Base-by-base conservation (phyloP, 179 eudicot genomes). In the Silene noctiflora region DNA sequence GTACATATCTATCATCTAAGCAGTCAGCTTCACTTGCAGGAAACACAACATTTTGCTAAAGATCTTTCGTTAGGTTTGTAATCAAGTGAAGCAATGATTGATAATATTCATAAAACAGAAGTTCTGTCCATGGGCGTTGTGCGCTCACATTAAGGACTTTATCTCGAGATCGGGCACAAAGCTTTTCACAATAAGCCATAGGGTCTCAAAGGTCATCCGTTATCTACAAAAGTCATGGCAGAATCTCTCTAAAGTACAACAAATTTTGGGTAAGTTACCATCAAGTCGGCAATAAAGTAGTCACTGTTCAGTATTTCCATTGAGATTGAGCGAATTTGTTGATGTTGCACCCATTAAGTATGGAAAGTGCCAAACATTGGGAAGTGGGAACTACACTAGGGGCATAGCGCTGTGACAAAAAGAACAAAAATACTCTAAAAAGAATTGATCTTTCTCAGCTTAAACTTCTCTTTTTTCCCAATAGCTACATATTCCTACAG, bases 51-150 rank as follows among this genome's bases (percentile, higher is more conserved):
- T 42, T 69, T 11, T 10, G 72, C 25, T 3, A 17, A n/a, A 19
- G 46, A 7, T 42, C 12, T 42, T 42, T 42, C 46, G 2, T 42
- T 42, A 42, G 58, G 58, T 51, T 69, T n/a, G 31, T 27, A 44
- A 44, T 69, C 72, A 39, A 69, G n/a, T 69, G 58, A 22, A 69
- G 56, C 58, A 4, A 46, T 46, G 59, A 22, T 48, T 56, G 27
- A 25, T 25, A 25, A 48, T 69, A 17, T 4, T 21, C 14, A 27
- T 44, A 21, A 46, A 24, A 29, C 24, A 4, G 14, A 4, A 46
- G 6, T 6, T 20, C 11, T 69, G 56, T 69, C 29, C 9, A 9
- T 19, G 44, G 33, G 17, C 55, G 17, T 48, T 14, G 55, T 48
- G 55, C 55, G 55, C 55, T 48, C 55, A 48, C 55, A 48, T 48